Evolutionary conservation across 2,329 filamentous ascomycete genomes (phyloP).

Genomic region (Diplodia mutila): DNA sequence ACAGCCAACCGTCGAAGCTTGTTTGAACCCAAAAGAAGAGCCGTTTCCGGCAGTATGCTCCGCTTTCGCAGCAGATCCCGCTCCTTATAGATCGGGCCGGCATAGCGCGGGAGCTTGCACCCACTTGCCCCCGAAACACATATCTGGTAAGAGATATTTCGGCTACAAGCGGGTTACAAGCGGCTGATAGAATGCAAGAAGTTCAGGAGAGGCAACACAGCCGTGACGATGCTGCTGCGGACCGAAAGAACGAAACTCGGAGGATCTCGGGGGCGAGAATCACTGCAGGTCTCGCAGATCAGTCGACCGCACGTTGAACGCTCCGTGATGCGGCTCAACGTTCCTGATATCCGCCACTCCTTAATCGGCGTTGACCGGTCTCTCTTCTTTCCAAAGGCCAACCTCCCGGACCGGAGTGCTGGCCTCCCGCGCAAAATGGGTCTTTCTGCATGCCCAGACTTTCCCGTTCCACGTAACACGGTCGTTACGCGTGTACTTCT

Average conservation of each 20-base stretch:
- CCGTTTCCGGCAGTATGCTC: conserved; percentile 15
- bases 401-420: conserved; percentile 2
- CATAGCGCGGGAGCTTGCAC: not conserved
- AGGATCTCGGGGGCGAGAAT: conserved; percentile 8
- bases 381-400: conserved; percentile 5
- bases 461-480: conserved; percentile 8
- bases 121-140: not conserved
- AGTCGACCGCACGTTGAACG: not conserved
- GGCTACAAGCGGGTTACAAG: conserved; percentile 17
- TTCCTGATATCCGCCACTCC: not conserved
- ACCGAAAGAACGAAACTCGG: conserved; percentile 19
- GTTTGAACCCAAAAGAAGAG: conserved; percentile 3
- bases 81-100: conserved; percentile 1
- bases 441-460: conserved; percentile 18
- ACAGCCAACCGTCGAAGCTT: conserved; percentile 16
- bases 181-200: not conserved
- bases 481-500: conserved; percentile 13
- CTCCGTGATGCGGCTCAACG: conserved; percentile 1
- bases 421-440: not conserved
- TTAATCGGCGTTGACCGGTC: conserved; percentile 4
- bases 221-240: conserved; percentile 2
- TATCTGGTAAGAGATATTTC: not conserved
- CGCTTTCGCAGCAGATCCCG: conserved; percentile 19
- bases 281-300: conserved; percentile 3
- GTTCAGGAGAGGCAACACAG: conserved; percentile 7